phyloP scores from a whole-genome alignment of 176 grass and related monocot genomes.

The Paspalum vaginatum region DNA sequence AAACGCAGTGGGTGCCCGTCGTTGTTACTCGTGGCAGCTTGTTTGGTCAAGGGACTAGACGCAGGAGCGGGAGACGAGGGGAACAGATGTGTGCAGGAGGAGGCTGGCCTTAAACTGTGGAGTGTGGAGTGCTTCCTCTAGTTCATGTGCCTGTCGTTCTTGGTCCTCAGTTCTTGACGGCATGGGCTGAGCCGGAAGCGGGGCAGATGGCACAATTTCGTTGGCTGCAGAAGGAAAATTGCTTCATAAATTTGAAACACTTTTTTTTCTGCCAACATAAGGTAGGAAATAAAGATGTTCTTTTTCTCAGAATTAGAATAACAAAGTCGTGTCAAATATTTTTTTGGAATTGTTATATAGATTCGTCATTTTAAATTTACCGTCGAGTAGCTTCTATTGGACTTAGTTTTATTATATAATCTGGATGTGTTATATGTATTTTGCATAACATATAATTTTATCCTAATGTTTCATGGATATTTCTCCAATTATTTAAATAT shows the following conservation, averaged over 20 bases:
- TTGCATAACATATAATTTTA: background rate
- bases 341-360: background rate
- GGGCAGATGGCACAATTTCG: background rate
- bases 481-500: background rate
- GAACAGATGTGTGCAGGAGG: constrained; percentile 18
- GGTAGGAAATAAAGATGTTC: background rate
- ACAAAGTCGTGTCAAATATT: background rate
- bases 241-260: background rate
- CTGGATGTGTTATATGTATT: background rate
- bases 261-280: background rate
- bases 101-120: constrained; percentile 40
- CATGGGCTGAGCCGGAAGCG: background rate
- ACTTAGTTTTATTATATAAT: background rate
- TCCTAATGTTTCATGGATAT: background rate
- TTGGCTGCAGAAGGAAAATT: background rate
- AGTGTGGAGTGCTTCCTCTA: background rate
- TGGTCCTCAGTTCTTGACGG: constrained; percentile 20
- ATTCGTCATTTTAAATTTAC: background rate
- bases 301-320: background rate
- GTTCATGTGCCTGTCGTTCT: background rate
- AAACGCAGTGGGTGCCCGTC: background rate
- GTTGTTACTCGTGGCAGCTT: background rate
- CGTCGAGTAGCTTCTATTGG: background rate
- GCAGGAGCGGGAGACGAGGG: background rate
- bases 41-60: background rate